Percentiles rank a stretch among this genome's conserved stretches.
phyloP scores from a whole-genome alignment of 345 rosid species.

The Eutrema japonicum region DNA sequence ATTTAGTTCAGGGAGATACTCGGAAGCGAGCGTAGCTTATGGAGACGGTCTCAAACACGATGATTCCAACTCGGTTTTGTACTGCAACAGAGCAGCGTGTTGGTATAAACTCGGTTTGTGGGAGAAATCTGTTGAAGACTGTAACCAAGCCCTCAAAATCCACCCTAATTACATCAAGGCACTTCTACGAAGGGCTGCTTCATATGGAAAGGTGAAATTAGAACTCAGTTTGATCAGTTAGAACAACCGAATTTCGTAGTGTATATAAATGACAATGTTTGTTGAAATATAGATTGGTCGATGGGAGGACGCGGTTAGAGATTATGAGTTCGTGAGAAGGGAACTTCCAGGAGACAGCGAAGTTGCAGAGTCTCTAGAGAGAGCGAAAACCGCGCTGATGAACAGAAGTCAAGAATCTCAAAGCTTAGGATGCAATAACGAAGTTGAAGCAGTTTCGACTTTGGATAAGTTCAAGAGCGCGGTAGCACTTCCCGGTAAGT shows the following conservation, averaged over 20 bases:
- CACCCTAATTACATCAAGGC: constrained; percentile 85
- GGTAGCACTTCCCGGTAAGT: constrained; percentile 58
- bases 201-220: constrained; percentile 75
- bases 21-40: constrained; percentile 88
- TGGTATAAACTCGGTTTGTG: constrained; percentile 92
- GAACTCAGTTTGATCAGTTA: background rate
- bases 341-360: constrained; percentile 83
- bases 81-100: constrained; percentile 95
- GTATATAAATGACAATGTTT: constrained; percentile 29
- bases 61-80: constrained; percentile 74
- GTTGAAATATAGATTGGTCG: constrained; percentile 45
- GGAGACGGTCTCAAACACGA: constrained; percentile 88
- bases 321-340: constrained; percentile 74
- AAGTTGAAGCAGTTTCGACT: constrained; percentile 63
- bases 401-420: constrained; percentile 58
- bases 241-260: background rate
- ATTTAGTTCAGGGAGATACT: constrained; percentile 70
- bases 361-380: constrained; percentile 69
- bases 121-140: constrained; percentile 88
- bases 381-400: constrained; percentile 66
- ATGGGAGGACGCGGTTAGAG: constrained; percentile 87
- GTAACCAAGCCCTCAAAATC: constrained; percentile 75
- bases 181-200: constrained; percentile 84
- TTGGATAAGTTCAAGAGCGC: constrained; percentile 63
- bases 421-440: constrained; percentile 55